phyloP scores from a whole-genome alignment of 2,329 filamentous ascomycete genomes.

The Talaromyces sp. region DNA sequence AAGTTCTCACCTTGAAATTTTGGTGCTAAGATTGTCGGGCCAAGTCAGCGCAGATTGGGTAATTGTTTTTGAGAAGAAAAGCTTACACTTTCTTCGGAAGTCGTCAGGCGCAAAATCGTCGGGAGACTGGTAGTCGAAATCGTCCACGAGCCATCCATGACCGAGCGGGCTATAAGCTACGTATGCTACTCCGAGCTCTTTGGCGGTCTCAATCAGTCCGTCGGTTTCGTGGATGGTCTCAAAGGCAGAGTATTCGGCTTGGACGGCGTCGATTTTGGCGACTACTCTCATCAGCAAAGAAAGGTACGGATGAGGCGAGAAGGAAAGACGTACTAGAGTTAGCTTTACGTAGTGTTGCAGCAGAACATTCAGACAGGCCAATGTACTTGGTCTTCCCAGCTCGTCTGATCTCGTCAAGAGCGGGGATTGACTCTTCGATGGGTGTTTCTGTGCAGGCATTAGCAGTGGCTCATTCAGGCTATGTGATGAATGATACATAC shows the following conservation, averaged over 20 bases:
- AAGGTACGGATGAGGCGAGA: background rate
- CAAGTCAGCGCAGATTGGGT: background rate
- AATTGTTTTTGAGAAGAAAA: background rate
- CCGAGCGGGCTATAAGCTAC: background rate
- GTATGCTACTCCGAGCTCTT: background rate
- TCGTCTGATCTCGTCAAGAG: background rate
- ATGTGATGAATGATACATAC: background rate
- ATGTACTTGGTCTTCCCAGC: background rate
- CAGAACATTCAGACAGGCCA: background rate
- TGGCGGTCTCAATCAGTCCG: conserved; percentile 41
- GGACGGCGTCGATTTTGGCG: conserved; percentile 47
- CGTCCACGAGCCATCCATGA: background rate
- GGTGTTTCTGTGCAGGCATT: background rate
- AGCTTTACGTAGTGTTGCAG: background rate
- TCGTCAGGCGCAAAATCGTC: background rate
- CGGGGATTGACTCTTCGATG: background rate
- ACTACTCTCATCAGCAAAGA: conserved; percentile 32
- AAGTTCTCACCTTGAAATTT: background rate
- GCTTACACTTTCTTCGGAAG: background rate
- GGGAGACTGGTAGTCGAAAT: background rate
- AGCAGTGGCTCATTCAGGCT: background rate
- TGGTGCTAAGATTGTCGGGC: background rate
- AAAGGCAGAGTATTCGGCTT: conserved; percentile 47
- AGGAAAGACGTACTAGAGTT: background rate
- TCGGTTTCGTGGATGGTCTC: conserved; percentile 42